These are phyloP conservation scores for Huntiella moniliformis DNA, from an alignment of 2,329 filamentous ascomycete genomes.

Conservation along the genomic window DNA sequence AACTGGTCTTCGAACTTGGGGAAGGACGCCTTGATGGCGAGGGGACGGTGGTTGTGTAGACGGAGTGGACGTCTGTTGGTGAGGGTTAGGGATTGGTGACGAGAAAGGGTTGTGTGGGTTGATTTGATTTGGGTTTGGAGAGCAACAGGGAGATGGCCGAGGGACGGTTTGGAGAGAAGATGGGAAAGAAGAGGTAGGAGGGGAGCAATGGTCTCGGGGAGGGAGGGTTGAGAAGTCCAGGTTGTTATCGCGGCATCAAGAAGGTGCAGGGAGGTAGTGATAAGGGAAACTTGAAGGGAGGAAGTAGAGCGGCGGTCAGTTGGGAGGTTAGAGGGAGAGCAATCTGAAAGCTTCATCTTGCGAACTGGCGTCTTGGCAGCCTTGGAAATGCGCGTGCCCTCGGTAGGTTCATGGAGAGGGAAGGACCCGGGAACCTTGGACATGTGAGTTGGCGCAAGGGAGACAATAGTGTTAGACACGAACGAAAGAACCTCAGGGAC, in stretches of 20 bases:
- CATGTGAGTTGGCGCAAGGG: constrained; percentile 39
- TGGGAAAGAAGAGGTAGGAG: constrained; percentile 42
- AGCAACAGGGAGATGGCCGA: constrained; percentile 18
- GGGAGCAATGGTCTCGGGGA: constrained; percentile 44
- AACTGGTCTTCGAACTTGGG: constrained; percentile 94
- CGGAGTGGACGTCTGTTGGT: constrained; percentile 59
- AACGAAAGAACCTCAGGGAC: constrained; percentile 79
- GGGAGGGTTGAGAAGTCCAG: constrained; percentile 57
- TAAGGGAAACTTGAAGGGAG: constrained; percentile 35
- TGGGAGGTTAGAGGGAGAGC: constrained; percentile 18
- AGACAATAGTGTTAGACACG: constrained; percentile 51
- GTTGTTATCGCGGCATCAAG: constrained; percentile 49
- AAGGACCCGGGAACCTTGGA: constrained; percentile 33
- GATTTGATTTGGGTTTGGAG: constrained; percentile 25
- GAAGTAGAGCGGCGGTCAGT: constrained; percentile 16
- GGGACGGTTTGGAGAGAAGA: constrained; percentile 28
- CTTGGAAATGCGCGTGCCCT: constrained; percentile 30
- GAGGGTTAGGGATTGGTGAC: constrained; percentile 40
- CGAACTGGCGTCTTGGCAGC: constrained; percentile 24
- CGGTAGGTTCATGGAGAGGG: constrained; percentile 38
- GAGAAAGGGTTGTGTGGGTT: constrained; percentile 27
- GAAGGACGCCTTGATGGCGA: constrained; percentile 71
- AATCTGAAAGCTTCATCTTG: constrained; percentile 42
- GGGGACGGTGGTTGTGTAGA: constrained; percentile 72
- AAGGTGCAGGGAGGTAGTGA: constrained; percentile 45